Evolutionary conservation across 768 basidiomycete species (phyloP), one percentile per base, ranked within the genome.

Genomic region (Leccinum broughii): DNA sequence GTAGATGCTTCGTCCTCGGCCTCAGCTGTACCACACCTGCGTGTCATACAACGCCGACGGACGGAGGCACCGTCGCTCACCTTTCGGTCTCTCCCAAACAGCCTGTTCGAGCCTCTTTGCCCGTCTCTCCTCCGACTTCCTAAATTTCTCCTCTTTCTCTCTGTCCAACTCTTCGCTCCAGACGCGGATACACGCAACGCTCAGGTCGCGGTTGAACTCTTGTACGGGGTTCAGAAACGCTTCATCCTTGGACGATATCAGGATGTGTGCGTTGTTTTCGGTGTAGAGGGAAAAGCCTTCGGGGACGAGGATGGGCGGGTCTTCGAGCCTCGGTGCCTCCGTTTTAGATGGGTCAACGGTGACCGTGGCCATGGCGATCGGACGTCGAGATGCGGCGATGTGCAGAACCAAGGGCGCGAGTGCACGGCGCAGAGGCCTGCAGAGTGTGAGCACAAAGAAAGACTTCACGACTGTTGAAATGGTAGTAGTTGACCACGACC

Each of bases 141-240:
- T 77, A 85, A 88, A 92, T 65, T 77, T 83, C 61, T 72, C 77
- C 70, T 85, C 80, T 76, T 89, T 93, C 57, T 77, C 76, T 69
- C 76, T 80, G 69, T 89, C 83, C 44, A 84, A 55, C 57, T 86
- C 78, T 68, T 95, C 90, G 60, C 90, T 89, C 94, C 94, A 99
- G 4, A 87, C 85, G 32, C 87, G 81, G 58, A 99, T 98, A 64
- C 90, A 90, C 22, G 94, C 93, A 48, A 98, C 87, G 64, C 92
- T 94, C 51, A 93, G 74, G 76, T 99, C 97, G 41, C 97, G 83
- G 76, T 99, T 99, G 80, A 97, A 99, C 74, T 99, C 93, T 71
- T 99, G 97, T 13, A 98, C 89, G 6, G 97, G 96, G 71, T 99
- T 99, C 61, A 98, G 77, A 74, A 99, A 99, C 3, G 95, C 93